phyloP scores from a whole-genome alignment of 352 stramenopile genomes.

The Phytophthora quininea region DNA sequence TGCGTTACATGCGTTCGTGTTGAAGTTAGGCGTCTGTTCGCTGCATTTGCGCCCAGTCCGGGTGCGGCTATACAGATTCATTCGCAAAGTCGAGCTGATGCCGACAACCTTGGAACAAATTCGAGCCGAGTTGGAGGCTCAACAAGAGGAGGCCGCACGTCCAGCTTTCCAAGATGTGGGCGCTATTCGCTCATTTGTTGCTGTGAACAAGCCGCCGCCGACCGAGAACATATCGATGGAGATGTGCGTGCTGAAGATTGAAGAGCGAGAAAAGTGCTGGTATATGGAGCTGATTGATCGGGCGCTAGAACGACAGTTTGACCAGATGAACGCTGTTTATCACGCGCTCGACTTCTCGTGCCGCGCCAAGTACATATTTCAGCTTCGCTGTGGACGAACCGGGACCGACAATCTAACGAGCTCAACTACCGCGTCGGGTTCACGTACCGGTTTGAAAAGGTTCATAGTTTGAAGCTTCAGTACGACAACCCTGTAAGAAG shows the following conservation, averaged over 20 bases:
- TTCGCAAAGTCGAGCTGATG: too few relatives aligned
- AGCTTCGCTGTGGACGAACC: conserved; percentile 13
- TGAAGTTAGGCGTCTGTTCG: too few relatives aligned
- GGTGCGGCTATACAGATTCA: too few relatives aligned
- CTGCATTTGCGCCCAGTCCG: too few relatives aligned
- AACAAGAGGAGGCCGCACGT: conserved; percentile 10
- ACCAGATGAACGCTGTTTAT: not conserved
- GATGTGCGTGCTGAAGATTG: conserved; percentile 9
- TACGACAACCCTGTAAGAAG: conserved; percentile 2
- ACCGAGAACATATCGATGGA: conserved; percentile 1
- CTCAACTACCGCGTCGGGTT: conserved; percentile 3
- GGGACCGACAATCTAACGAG: conserved; percentile 1
- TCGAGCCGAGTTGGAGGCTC: conserved; percentile 1
- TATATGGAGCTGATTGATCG: conserved; percentile 11
- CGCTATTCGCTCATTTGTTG: not conserved
- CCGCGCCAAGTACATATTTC: conserved; percentile 8
- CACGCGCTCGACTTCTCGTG: not conserved
- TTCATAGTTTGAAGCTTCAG: conserved; percentile 5
- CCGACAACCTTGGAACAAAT: conserved; percentile 7
- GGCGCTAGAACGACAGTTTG: not conserved
- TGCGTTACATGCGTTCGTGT: too few relatives aligned
- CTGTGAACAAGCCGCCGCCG: not conserved
- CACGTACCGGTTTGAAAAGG: conserved; percentile 16
- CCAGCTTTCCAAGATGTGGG: not conserved
- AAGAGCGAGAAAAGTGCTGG: conserved; percentile 7